Evolutionary conservation across 345 rosid genomes (phyloP).

Genomic region (Brassica napus): DNA sequence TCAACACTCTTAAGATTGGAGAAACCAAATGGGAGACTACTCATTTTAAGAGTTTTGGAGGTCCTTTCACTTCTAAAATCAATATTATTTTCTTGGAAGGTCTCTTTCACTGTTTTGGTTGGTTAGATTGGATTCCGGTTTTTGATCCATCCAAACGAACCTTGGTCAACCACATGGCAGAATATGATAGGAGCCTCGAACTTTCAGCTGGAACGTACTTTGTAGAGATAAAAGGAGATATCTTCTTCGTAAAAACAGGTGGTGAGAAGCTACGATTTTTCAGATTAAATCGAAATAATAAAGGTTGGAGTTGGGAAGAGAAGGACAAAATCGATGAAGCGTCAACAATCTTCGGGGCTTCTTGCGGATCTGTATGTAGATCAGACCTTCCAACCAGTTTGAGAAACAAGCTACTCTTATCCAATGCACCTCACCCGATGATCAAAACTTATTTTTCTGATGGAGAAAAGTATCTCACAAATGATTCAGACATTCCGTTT

Average conservation of each 20-base stretch:
- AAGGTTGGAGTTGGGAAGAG: conserved; percentile 6
- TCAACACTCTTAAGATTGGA: conserved; percentile 56
- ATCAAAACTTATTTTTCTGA: background rate
- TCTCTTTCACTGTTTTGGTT: background rate
- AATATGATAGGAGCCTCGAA: background rate
- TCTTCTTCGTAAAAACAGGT: background rate
- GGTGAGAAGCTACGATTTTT: background rate
- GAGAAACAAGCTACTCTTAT: background rate
- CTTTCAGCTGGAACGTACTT: background rate
- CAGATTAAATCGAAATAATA: background rate
- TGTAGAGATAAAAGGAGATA: background rate
- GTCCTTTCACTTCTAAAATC: background rate
- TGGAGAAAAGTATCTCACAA: background rate
- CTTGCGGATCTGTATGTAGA: background rate
- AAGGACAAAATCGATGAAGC: background rate
- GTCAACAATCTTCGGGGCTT: background rate
- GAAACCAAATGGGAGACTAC: conserved; percentile 46
- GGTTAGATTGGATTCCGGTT: background rate
- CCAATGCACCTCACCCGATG: background rate
- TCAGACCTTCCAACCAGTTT: background rate
- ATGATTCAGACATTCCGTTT: background rate
- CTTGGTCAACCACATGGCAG: background rate
- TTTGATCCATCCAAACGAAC: background rate
- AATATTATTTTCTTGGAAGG: background rate
- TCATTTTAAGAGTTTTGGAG: background rate